These are phyloP conservation scores for Thuja plicata DNA, from an alignment of 83 land plant species.

Conservation along the genomic window DNA sequence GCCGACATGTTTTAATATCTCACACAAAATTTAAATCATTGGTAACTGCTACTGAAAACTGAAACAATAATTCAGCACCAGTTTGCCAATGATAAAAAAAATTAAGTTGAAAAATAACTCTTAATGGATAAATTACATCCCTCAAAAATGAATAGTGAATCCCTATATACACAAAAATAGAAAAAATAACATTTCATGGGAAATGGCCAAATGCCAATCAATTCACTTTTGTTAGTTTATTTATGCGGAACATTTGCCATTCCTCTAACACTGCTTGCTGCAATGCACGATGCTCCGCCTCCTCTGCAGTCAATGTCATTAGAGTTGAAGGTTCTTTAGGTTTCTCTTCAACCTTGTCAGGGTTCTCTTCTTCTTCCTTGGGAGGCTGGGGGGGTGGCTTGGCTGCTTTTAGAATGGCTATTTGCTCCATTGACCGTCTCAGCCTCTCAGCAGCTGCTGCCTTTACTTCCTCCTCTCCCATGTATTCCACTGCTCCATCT, in stretches of 20 bases:
- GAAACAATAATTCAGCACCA: not conserved
- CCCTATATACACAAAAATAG: not conserved
- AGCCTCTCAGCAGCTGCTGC: constrained; percentile 80
- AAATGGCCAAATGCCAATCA: not conserved
- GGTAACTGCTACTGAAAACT: not conserved
- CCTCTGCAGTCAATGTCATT: constrained; percentile 75
- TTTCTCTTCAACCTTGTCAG: constrained; percentile 36
- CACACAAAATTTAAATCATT: not conserved
- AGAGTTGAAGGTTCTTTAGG: constrained; percentile 81
- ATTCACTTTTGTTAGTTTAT: constrained; percentile 23
- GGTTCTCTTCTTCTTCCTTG: constrained; percentile 44
- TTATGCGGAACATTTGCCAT: constrained; percentile 84
- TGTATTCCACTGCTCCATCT: constrained; percentile 81
- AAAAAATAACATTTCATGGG: not conserved
- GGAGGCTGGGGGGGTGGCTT: constrained; percentile 53
- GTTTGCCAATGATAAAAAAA: not conserved
- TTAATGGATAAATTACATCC: not conserved
- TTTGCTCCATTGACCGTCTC: constrained; percentile 78
- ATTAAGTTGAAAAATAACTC: not conserved
- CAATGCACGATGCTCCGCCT: constrained; percentile 91
- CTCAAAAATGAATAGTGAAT: not conserved
- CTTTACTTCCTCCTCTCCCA: constrained; percentile 93
- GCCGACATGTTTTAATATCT: not conserved
- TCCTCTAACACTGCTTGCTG: constrained; percentile 93
- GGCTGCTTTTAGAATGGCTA: constrained; percentile 77